phyloP scores from a whole-genome alignment of 371 early-diverging fungal species.

The Syncephalis plumigaleata region DNA sequence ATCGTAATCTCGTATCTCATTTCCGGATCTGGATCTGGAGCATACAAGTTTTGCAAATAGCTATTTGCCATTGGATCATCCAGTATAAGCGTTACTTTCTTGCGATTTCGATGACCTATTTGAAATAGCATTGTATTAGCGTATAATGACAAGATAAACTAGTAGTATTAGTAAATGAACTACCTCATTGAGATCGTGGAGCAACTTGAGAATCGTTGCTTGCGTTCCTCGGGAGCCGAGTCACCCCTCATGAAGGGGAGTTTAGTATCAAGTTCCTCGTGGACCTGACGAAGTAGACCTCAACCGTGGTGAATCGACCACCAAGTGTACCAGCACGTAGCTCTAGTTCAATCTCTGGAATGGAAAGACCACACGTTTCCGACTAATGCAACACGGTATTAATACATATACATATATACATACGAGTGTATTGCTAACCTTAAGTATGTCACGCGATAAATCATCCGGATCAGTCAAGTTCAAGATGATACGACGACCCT shows the following conservation, averaged over 20 bases:
- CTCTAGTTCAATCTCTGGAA: constrained; percentile 81
- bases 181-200: constrained; percentile 43
- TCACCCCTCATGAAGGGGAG: constrained; percentile 63
- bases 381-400: constrained; percentile 18
- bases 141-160: no score
- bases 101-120: not conserved
- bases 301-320: constrained; percentile 92
- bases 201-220: constrained; percentile 38
- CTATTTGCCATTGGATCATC: constrained; percentile 89
- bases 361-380: constrained; percentile 77
- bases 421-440: no score
- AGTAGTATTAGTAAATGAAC: constrained; percentile 7
- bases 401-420: constrained; percentile 10
- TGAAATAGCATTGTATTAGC: no score
- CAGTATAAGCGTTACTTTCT: constrained; percentile 39
- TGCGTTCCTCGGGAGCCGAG: constrained; percentile 31
- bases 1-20: constrained; percentile 77
- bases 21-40: constrained; percentile 85
- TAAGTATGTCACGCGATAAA: constrained; percentile 82
- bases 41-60: constrained; percentile 74
- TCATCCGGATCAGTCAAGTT: constrained; percentile 69
- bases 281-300: constrained; percentile 76
- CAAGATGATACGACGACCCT: constrained; percentile 67
- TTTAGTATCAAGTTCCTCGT: constrained; percentile 58
- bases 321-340: constrained; percentile 76